Evolutionary conservation across 768 basidiomycete genomes (phyloP).

Genomic region (Phlegmacium glaucopus): DNA sequence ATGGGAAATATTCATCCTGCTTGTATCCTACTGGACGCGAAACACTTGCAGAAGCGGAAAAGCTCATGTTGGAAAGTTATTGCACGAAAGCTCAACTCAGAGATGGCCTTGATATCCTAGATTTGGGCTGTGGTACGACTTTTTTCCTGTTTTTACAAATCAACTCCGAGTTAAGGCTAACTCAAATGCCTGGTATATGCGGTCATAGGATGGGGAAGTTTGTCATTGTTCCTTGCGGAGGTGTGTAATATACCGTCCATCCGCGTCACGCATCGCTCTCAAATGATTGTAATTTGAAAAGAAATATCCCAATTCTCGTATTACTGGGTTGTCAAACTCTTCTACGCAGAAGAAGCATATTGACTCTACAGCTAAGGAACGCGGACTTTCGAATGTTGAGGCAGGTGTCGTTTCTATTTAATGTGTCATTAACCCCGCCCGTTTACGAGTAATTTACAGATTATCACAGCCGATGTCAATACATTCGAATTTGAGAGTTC

Average conservation of each 20-base stretch:
- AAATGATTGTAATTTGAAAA: constrained; percentile 15
- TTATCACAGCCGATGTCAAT: constrained; percentile 71
- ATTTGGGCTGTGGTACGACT: constrained; percentile 60
- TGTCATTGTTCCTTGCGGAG: constrained; percentile 62
- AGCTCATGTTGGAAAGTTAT: constrained; percentile 63
- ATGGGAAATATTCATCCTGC: constrained; percentile 66
- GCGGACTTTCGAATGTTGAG: constrained; percentile 51
- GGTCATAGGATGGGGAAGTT: constrained; percentile 68
- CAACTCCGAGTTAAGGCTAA: not conserved
- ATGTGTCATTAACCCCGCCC: not conserved
- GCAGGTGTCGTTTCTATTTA: constrained; percentile 15
- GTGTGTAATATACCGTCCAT: constrained; percentile 30
- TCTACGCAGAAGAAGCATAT: constrained; percentile 65
- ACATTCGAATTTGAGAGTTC: constrained; percentile 51
- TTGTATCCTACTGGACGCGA: constrained; percentile 59
- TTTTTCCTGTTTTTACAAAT: too few relatives aligned
- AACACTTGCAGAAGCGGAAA: constrained; percentile 60
- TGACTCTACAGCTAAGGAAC: constrained; percentile 43
- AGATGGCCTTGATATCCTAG: constrained; percentile 61
- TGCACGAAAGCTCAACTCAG: constrained; percentile 59
- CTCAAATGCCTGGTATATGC: not conserved
- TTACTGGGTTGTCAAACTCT: constrained; percentile 67
- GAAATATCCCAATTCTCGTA: constrained; percentile 65
- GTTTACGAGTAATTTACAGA: constrained; percentile 24
- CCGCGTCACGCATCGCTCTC: not conserved